A percentile compares a stretch with the other conserved stretches of the same genome.
These are phyloP conservation scores for Alisma plantagoaquatica DNA, from an alignment of 106 monocot genomes.

Conservation along the genomic window DNA sequence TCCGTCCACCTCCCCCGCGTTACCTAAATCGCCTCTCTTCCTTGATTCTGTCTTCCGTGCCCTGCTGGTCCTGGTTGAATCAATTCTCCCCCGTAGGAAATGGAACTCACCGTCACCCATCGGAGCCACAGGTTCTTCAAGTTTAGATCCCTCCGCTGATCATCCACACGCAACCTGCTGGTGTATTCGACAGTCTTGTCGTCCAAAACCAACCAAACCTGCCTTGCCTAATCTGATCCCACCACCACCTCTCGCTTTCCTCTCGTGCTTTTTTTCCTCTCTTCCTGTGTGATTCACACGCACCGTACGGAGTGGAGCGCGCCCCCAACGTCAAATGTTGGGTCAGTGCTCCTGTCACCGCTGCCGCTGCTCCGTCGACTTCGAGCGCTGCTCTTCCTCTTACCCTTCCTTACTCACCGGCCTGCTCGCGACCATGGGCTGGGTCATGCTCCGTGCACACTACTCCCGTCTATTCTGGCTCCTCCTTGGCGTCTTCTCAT, in stretches of 20 bases:
- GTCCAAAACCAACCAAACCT: too few relatives aligned
- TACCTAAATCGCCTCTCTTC: too few relatives aligned
- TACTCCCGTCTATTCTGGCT: slow-evolving; percentile 73
- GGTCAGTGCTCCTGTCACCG: not conserved
- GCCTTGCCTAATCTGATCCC: too few relatives aligned
- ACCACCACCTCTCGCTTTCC: not conserved
- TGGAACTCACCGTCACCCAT: not conserved
- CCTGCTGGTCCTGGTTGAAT: too few relatives aligned
- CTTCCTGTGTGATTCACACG: not conserved
- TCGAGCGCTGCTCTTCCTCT: not conserved
- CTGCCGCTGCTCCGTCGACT: too few relatives aligned
- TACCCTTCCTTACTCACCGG: not conserved
- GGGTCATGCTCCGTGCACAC: slow-evolving; percentile 60
- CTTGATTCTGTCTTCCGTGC: too few relatives aligned
- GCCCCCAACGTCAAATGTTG: not conserved
- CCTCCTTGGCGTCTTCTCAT: slow-evolving; percentile 75
- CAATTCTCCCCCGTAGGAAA: too few relatives aligned
- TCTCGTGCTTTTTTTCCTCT: not conserved
- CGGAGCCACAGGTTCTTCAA: slow-evolving; percentile 59
- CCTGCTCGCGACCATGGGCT: slow-evolving; percentile 29
- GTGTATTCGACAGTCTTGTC: too few relatives aligned
- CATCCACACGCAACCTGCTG: too few relatives aligned
- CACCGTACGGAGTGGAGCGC: too few relatives aligned
- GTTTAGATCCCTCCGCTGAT: slow-evolving; percentile 25
- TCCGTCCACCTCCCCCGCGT: too few relatives aligned